phyloP scores from a whole-genome alignment of 2,329 filamentous ascomycete species.

The Epichloe bromicola region DNA sequence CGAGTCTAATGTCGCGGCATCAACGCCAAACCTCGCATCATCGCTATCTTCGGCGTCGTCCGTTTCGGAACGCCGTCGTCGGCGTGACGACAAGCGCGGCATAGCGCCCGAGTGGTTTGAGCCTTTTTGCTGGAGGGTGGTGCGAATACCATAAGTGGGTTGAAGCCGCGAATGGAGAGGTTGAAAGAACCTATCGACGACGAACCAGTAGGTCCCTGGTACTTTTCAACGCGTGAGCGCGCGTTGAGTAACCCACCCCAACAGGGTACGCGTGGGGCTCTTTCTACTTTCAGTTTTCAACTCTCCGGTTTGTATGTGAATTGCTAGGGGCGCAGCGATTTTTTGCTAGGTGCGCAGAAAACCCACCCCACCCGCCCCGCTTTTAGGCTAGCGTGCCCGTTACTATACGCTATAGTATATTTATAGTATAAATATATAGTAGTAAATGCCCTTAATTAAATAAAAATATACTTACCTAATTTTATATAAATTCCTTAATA shows the following conservation, averaged over 20 bases:
- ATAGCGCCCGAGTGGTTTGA: conserved; percentile 11
- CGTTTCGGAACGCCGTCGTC: conserved; percentile 29
- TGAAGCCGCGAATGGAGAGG: background rate
- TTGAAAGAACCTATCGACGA: background rate
- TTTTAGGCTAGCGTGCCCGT: no score
- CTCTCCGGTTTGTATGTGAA: background rate
- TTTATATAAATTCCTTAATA: no score
- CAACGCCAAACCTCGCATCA: conserved; percentile 10
- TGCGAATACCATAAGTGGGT: background rate
- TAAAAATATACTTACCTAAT: no score
- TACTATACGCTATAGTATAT: no score
- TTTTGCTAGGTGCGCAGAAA: no score
- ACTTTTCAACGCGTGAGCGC: background rate
- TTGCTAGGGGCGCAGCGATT: no score
- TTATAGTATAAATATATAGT: no score
- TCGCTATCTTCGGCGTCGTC: conserved; percentile 27
- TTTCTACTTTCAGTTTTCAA: background rate
- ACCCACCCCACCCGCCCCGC: no score
- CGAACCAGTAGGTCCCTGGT: background rate
- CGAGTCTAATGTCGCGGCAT: conserved; percentile 15
- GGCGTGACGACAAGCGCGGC: conserved; percentile 20
- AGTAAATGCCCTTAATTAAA: no score
- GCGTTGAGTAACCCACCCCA: background rate
- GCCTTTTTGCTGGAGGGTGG: background rate
- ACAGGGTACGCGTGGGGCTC: background rate